Evolutionary conservation across 139 green algal genomes (phyloP).

Genomic region (Chloropicon primus): DNA sequence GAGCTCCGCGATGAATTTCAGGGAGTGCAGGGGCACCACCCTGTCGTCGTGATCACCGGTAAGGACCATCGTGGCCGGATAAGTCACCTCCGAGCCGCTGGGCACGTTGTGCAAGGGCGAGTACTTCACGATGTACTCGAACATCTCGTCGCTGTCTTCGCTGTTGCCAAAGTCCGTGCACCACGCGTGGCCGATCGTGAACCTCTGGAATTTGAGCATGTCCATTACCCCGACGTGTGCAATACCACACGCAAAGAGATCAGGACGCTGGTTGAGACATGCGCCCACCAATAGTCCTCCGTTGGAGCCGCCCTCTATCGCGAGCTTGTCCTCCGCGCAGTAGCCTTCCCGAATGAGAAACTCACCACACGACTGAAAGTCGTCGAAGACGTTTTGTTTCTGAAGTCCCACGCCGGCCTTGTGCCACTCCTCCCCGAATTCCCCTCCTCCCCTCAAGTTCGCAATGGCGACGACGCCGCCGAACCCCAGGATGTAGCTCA

Average conservation of each 20-base stretch:
- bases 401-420: conserved; percentile 48
- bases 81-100: conserved; percentile 30
- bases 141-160: conserved; percentile 50
- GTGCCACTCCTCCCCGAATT: conserved; percentile 82
- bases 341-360: conserved; percentile 43
- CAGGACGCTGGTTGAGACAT: conserved; percentile 79
- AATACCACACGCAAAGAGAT: conserved; percentile 69
- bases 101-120: conserved; percentile 86
- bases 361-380: conserved; percentile 64
- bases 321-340: conserved; percentile 37
- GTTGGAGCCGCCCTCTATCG: conserved; percentile 78
- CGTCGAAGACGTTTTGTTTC: conserved; percentile 86
- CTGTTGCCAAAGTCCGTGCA: conserved; percentile 59
- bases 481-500: conserved; percentile 43
- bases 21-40: conserved; percentile 71
- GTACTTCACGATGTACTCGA: conserved; percentile 43
- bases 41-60: conserved; percentile 78
- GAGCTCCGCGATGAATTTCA: conserved; percentile 68
- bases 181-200: conserved; percentile 66
- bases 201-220: conserved; percentile 91
- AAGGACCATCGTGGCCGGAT: conserved; percentile 66
- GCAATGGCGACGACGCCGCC: conserved; percentile 45
- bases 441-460: conserved; percentile 74
- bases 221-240: conserved; percentile 60
- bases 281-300: conserved; percentile 83